Base-by-base conservation (phyloP, 78 protist genomes). In the Dictyostelium firmibasis region DNA sequence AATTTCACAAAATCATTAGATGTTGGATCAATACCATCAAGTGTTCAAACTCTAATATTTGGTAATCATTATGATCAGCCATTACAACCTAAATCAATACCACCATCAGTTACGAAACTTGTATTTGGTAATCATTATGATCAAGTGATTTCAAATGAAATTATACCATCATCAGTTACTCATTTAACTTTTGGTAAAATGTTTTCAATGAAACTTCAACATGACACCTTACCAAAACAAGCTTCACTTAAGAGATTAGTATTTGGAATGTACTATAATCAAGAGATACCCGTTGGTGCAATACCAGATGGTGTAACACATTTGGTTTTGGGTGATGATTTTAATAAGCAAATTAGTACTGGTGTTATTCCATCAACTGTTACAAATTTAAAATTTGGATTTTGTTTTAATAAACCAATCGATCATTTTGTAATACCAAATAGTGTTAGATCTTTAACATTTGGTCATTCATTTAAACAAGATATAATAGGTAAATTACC, bases 401-500 rank as follows among this genome's bases (percentile, higher is more conserved):
- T 20, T 62, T 53, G 75, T 33, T 60, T 83, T 16, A 60, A 83
- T 60, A 67, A 83, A 36, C 87, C 76, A 4, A 31, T 83, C 1
- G 7, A 35, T 16, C n/a, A 10, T 14, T 29, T 31, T 0, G 31
- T 36, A 7, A 76, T 76, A 7, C 82, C 82, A 16, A 36, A 76
- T n/a, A 23, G 23, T 76, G 82, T 76, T 76, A 23, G 82, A 13
- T 29, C 43, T 9, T 14, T 69, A 69, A 3, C 14, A 3, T 69
- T 69, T 69, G 77, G 77, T 29, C 41, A 69, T 69, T 69, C 77
- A 69, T 69, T 69, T 13, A 69, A 69, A 14, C 77, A 69, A 69
- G 41, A 69, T 69, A 31, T 69, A 1, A 31, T 29, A 4, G 77
- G 43, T 69, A 29, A 14, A 14, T 69, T 69, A 31, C 77, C 77